These are phyloP conservation scores for Aegle marmelos DNA, from an alignment of 345 rosid genomes.

Conservation along the genomic window DNA sequence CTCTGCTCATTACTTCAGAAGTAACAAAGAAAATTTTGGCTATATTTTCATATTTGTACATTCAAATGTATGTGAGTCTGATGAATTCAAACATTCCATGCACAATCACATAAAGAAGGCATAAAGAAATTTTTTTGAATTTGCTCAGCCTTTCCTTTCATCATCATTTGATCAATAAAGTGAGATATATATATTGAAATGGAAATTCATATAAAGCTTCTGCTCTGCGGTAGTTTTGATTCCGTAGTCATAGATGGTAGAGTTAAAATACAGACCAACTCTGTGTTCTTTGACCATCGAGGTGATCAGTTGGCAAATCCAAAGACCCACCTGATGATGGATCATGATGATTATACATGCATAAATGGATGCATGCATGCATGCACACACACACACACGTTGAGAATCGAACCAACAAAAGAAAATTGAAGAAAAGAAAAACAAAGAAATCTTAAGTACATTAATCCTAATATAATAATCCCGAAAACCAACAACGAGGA, in stretches of 20 bases:
- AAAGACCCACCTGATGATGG: no score
- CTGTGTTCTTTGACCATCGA: no score
- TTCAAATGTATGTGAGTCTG: background rate
- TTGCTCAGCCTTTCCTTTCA: background rate
- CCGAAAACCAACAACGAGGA: slow-evolving; percentile 28
- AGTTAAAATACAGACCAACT: no score
- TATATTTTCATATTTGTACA: background rate
- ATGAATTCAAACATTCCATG: background rate
- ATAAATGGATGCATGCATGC: no score
- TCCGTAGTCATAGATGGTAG: no score
- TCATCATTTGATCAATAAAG: background rate
- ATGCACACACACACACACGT: no score
- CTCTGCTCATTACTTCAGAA: no score
- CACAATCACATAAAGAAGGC: background rate
- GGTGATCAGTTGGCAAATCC: no score
- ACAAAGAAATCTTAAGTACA: background rate
- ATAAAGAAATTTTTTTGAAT: background rate
- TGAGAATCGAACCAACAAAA: no score
- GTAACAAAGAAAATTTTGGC: background rate
- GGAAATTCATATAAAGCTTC: background rate
- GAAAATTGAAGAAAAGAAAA: background rate
- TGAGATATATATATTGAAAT: background rate
- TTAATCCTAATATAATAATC: background rate
- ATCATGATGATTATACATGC: no score
- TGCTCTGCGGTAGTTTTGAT: background rate